Base-by-base conservation (phyloP, 441 rosid species). In the Breynia disticha region DNA sequence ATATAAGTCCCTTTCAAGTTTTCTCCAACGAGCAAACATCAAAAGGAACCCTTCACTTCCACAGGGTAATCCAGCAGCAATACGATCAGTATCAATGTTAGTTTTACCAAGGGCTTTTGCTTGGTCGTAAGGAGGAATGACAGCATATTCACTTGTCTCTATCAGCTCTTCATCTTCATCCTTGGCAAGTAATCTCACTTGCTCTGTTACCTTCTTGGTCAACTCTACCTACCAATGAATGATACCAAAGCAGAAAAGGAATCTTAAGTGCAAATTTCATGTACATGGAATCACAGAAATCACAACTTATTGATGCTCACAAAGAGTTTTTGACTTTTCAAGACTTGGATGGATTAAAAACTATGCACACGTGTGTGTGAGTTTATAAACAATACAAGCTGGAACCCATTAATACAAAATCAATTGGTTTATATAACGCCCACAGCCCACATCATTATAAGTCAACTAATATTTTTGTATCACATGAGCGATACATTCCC, bases 11-110 rank as follows among this genome's bases (percentile, higher is more conserved):
- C 97, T 86, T 73, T 90, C 98, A 51, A 90, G 96, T 81, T 95
- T 95, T 70, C 85, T 95, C 99, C 99, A 95, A 66, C 99, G 93
- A 61, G 98, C 98, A 84, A 69, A 95, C 99, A 95, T 95, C 79
- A 95, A 67, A 61, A 95, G 90, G 79, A 87, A 95, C 52, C 99
- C 99, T 72, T 95, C 99, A 67, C 95, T 88, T 43, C 99, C 99
- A 67, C 99, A 95, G 24, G 99, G 99, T 73, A 95, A 79, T 63
- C 99, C 98, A 63, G 97, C 96, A 63, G 98, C 96, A 70, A 95
- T 95, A 54, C 97, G 96, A 68, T 84, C 97, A 52, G 81, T 74
- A 67, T 95, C 99, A 62, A 95, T 95, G 66, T 83, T 87, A 63
- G 89, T 88, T 82, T 90, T 95, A 65, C 99, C 99, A 61, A 95